A percentile compares a stretch with the other conserved stretches of the same genome.
Evolutionary conservation across 2,329 filamentous ascomycete species (phyloP).

Genomic region (Corynespora cassiicola): DNA sequence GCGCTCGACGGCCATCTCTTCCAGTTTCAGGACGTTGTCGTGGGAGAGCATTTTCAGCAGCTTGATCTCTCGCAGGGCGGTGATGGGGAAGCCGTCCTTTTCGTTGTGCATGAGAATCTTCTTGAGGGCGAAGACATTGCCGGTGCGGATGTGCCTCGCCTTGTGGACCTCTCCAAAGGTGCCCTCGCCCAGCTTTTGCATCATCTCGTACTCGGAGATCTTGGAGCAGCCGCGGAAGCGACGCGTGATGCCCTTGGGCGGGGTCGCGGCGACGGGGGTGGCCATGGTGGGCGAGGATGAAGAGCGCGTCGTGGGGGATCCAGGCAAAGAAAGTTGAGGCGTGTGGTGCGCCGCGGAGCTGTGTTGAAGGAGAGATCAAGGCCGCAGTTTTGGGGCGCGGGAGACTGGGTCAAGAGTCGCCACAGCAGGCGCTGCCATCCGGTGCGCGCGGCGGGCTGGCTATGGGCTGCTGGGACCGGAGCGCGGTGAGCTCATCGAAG

Average conservation of each 20-base stretch:
- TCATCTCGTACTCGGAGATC: slow-evolving; percentile 79
- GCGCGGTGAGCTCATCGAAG: too few relatives aligned
- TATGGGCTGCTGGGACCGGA: too few relatives aligned
- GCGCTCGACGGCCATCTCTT: slow-evolving; percentile 95
- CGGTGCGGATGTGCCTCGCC: slow-evolving; percentile 77
- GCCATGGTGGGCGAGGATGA: slow-evolving; percentile 22
- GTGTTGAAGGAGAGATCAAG: too few relatives aligned
- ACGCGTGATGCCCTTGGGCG: slow-evolving; percentile 59
- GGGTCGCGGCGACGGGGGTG: slow-evolving; percentile 31
- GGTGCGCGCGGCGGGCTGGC: slow-evolving; percentile 6
- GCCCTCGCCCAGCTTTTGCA: slow-evolving; percentile 88
- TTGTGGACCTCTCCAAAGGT: slow-evolving; percentile 98
- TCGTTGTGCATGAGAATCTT: slow-evolving; percentile 99
- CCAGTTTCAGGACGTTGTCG: slow-evolving; percentile 81
- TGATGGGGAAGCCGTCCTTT: slow-evolving; percentile 99
- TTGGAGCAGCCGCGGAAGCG: slow-evolving; percentile 84
- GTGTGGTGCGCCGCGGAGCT: slow-evolving; percentile 12
- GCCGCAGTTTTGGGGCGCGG: slow-evolving; percentile 20
- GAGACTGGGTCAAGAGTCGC: slow-evolving; percentile 14
- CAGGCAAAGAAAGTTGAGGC: slow-evolving; percentile 2
- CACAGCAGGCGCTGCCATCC: slow-evolving; percentile 29
- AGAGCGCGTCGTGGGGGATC: slow-evolving; percentile 5
- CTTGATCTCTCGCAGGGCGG: slow-evolving; percentile 95
- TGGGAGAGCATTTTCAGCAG: slow-evolving; percentile 95
- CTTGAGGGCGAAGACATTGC: slow-evolving; percentile 84